These are phyloP conservation scores for Isabelozyma rhagii DNA, from an alignment of 805 yeast species.

Conservation along the genomic window DNA sequence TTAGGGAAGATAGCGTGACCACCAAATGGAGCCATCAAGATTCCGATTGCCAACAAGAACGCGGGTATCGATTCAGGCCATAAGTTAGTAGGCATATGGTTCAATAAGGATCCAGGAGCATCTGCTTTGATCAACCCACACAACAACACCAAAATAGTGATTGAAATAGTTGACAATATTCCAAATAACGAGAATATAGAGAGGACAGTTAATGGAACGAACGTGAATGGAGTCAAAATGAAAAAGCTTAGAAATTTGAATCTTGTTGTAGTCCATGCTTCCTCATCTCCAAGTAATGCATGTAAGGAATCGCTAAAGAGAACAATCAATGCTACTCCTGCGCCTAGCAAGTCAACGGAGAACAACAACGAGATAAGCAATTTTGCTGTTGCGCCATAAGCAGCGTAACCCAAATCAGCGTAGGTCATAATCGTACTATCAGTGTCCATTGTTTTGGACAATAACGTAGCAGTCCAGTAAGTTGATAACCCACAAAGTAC, in stretches of 20 bases:
- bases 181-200: conserved; percentile 71
- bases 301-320: conserved; percentile 82
- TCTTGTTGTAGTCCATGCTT: conserved; percentile 36
- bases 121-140: conserved; percentile 61
- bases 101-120: conserved; percentile 72
- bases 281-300: conserved; percentile 50
- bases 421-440: conserved; percentile 80
- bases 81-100: conserved; percentile 61
- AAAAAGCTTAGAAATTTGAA: conserved; percentile 70
- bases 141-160: conserved; percentile 53
- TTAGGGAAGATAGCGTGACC: conserved; percentile 85
- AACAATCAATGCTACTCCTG: conserved; percentile 77
- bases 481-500: conserved; percentile 63
- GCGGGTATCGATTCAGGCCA: conserved; percentile 57
- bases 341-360: conserved; percentile 74
- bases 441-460: conserved; percentile 74
- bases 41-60: conserved; percentile 59
- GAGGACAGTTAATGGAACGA: conserved; percentile 69
- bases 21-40: conserved; percentile 76
- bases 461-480: conserved; percentile 70
- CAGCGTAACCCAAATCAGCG: conserved; percentile 85
- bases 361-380: conserved; percentile 69
- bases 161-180: conserved; percentile 63
- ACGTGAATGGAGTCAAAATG: conserved; percentile 76
- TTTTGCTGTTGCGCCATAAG: conserved; percentile 76